Base-by-base conservation (phyloP, 140 eudicot genomes). In the Stevia rebaudiana region DNA sequence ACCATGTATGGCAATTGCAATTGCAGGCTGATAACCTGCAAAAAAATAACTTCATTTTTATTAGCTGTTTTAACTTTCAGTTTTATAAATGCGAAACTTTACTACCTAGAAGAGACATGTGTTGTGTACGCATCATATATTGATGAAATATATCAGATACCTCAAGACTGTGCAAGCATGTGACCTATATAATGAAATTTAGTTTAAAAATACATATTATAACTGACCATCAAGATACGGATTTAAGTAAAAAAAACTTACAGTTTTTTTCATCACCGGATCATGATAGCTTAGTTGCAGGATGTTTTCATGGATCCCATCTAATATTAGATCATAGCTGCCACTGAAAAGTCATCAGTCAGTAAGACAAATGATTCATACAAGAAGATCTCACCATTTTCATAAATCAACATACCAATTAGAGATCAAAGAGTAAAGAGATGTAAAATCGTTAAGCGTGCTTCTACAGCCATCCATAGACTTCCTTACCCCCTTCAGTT, bases 291-390 rank as follows among this genome's bases (percentile, higher is more conserved):
- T 82, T 36, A 88, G 82, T 64, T 84, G 94, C 76, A 92, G 67
- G 24, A 88, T 81, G 65, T 92, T 92, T 54, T 92, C 98, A 50
- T 92, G 88, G 51, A 92, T 80, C 64, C 98, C 98, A 60, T 92
- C 97, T 18, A 79, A 49, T 43, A 88, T 74, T 72, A 88, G 76
- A 75, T 92, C 98, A 74, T 88, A 88, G 74, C 78, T 95, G 16
- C 98, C 98, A 41, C 98, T 92, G 95, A 69, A 79, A 30, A 58
- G 68, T 46, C 62, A 40, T 36, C 8, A 65, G 62, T 68, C 62
- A 59, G 53, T 54, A 73, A 71, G 46, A 55, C 19, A 70, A 37
- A 55, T 24, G 73, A 53, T 12, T 37, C 31, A 43, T 37, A 63
- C 51, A 33, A 44, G 8, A 11, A n/a, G 18, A 54, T 56, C 17